Conservation (phyloP, 1,139 yeast species). For the Lodderomyces oxycetoniae region DNA sequence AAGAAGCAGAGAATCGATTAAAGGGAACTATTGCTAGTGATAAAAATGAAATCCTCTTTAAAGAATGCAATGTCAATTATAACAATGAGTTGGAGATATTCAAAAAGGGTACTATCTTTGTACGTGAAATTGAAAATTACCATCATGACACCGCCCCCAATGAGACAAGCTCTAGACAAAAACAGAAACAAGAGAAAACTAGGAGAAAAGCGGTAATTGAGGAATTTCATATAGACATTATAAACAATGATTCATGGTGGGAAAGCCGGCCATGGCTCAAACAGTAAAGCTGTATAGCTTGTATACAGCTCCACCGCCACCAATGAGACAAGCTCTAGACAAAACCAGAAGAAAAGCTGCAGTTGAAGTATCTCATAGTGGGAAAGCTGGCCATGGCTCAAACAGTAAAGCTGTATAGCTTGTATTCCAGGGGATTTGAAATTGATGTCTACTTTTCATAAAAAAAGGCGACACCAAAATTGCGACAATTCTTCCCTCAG, state of each 20-base stretch:
- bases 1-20: conserved; percentile 71
- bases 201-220: conserved; percentile 46
- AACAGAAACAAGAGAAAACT: conserved; percentile 37
- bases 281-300: too few species aligned
- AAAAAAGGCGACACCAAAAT: too few species aligned
- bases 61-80: conserved; percentile 77
- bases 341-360: conserved; percentile 42
- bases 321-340: conserved; percentile 35
- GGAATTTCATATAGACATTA: conserved; percentile 52
- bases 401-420: conserved; percentile 6
- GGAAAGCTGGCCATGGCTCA: conserved; percentile 40
- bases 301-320: too few species aligned
- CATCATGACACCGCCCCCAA: conserved; percentile 8
- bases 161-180: conserved; percentile 41
- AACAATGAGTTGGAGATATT: conserved; percentile 85
- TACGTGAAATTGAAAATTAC: conserved; percentile 43
- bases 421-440: too few species aligned
- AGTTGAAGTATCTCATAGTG: conserved; percentile 46
- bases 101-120: conserved; percentile 77
- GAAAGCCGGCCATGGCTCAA: conserved; percentile 33
- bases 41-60: conserved; percentile 80
- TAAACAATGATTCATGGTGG: conserved; percentile 57
- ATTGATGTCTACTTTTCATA: too few species aligned
- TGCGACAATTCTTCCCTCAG: too few species aligned
- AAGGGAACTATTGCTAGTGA: conserved; percentile 76